These are phyloP conservation scores for Xylariales sp. DNA, from an alignment of 2,329 filamentous ascomycete genomes.

Conservation along the genomic window DNA sequence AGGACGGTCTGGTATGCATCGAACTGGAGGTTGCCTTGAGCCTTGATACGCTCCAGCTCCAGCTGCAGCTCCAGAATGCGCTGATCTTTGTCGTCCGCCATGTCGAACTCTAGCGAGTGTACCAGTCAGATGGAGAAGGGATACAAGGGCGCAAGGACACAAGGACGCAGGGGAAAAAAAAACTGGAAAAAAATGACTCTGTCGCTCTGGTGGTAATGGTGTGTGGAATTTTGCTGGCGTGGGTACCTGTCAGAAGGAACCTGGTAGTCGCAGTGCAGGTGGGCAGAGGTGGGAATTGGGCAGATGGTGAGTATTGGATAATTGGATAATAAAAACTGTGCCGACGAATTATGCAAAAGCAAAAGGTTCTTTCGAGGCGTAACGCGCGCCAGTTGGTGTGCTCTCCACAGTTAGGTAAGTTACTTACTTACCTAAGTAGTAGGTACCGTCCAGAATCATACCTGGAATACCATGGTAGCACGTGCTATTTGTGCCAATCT, in stretches of 20 bases:
- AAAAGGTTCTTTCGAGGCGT: conserved; percentile 4
- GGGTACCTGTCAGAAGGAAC: conserved; percentile 1
- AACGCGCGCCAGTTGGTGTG: conserved; percentile 19
- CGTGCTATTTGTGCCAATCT: background rate
- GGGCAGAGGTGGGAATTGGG: background rate
- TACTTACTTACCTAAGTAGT: too few species aligned
- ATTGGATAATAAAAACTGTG: conserved; percentile 14
- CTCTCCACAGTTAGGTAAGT: background rate
- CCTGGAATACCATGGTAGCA: background rate
- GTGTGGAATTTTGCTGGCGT: conserved; percentile 8
- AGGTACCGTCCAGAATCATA: too few species aligned
- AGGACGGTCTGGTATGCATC: conserved; percentile 76
- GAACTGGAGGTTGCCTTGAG: conserved; percentile 45
- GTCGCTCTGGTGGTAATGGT: background rate
- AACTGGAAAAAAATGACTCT: background rate
- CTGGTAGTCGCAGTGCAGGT: conserved; percentile 10
- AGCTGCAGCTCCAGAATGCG: conserved; percentile 30
- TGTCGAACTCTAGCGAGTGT: conserved; percentile 8
- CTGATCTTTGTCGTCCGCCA: conserved; percentile 32
- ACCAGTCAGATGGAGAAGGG: background rate
- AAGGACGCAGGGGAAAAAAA: too few species aligned
- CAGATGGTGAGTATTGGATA: background rate
- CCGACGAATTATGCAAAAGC: conserved; percentile 14
- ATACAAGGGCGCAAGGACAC: too few species aligned
- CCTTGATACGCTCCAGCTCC: conserved; percentile 31